A percentile compares a stretch with the other conserved stretches of the same genome.
These are phyloP conservation scores for Diaporthe ampelina DNA, from an alignment of 2,329 filamentous ascomycete genomes.

Conservation along the genomic window DNA sequence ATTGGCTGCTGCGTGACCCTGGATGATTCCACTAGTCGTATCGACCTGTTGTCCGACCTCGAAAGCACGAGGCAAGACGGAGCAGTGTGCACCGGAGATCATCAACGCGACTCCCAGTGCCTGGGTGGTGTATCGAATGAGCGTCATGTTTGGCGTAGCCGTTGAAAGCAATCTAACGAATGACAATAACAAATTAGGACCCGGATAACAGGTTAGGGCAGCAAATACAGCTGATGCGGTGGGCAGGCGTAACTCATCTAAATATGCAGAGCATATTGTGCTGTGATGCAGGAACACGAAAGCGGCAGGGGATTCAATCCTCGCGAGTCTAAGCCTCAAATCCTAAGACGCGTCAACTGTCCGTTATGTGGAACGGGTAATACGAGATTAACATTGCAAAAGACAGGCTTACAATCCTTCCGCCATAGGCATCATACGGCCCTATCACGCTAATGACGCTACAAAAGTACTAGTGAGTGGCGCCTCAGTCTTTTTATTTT, in stretches of 20 bases:
- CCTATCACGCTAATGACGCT: not conserved
- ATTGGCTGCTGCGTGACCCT: slow-evolving; percentile 12
- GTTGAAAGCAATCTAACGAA: not conserved
- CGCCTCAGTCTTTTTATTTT: not conserved
- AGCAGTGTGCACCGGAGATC: not conserved
- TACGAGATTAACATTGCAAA: slow-evolving; percentile 19
- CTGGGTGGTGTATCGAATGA: not conserved
- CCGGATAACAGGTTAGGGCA: not conserved
- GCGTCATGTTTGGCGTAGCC: not conserved
- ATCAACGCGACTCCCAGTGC: not conserved
- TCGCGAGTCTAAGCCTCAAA: not conserved
- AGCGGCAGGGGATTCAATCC: not conserved
- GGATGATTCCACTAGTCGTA: slow-evolving; percentile 28
- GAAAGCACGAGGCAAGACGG: not conserved
- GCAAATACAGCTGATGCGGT: not conserved
- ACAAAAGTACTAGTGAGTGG: not conserved
- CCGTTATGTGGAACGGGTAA: not conserved
- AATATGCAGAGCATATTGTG: not conserved
- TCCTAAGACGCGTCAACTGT: not conserved
- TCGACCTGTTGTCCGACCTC: slow-evolving; percentile 14
- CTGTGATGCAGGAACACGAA: not conserved
- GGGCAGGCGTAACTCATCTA: not conserved
- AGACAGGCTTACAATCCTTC: slow-evolving; percentile 24
- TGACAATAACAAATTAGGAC: too few relatives aligned
- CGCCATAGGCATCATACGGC: not conserved